phyloP scores from a whole-genome alignment of 2,329 filamentous ascomycete species.

The Didymella keratinophila region DNA sequence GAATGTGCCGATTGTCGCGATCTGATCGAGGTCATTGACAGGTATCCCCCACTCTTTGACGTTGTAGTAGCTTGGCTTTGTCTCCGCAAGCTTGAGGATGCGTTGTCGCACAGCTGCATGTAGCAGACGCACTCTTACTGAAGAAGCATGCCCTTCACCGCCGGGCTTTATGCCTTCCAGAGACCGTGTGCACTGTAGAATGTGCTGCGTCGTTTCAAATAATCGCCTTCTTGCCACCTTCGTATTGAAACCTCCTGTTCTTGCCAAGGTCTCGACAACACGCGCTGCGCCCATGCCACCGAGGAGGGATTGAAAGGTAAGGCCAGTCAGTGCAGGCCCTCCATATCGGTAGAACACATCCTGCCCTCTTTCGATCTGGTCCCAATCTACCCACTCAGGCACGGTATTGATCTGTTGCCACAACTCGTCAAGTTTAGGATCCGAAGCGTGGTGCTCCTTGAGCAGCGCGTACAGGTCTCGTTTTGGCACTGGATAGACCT shows the following conservation, averaged over 20 bases:
- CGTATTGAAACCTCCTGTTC: slow-evolving; percentile 76
- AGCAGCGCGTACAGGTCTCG: slow-evolving; percentile 72
- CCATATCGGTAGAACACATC: slow-evolving; percentile 81
- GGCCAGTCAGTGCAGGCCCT: slow-evolving; percentile 68
- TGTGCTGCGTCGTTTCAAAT: slow-evolving; percentile 78
- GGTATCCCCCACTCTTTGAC: slow-evolving; percentile 67
- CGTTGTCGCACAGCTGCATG: slow-evolving; percentile 72
- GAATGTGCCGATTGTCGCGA: slow-evolving; percentile 76
- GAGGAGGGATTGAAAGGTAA: slow-evolving; percentile 71
- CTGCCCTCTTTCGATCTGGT: slow-evolving; percentile 75
- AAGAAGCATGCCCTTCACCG: slow-evolving; percentile 70
- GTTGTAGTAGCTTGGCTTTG: slow-evolving; percentile 69
- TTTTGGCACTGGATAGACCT: slow-evolving; percentile 46
- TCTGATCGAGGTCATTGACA: slow-evolving; percentile 78
- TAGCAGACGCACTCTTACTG: slow-evolving; percentile 72
- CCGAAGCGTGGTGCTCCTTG: slow-evolving; percentile 62
- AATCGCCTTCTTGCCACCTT: slow-evolving; percentile 71
- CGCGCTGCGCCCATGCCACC: slow-evolving; percentile 76
- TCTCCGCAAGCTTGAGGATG: slow-evolving; percentile 66
- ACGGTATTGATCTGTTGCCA: slow-evolving; percentile 73
- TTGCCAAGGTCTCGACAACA: slow-evolving; percentile 75
- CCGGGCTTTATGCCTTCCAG: slow-evolving; percentile 72
- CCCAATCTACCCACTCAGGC: slow-evolving; percentile 80
- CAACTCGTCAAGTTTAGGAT: slow-evolving; percentile 64
- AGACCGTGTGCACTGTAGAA: slow-evolving; percentile 73